Conservation (phyloP, 1,284 basidiomycete species). For the Volvariella surrecta region DNA sequence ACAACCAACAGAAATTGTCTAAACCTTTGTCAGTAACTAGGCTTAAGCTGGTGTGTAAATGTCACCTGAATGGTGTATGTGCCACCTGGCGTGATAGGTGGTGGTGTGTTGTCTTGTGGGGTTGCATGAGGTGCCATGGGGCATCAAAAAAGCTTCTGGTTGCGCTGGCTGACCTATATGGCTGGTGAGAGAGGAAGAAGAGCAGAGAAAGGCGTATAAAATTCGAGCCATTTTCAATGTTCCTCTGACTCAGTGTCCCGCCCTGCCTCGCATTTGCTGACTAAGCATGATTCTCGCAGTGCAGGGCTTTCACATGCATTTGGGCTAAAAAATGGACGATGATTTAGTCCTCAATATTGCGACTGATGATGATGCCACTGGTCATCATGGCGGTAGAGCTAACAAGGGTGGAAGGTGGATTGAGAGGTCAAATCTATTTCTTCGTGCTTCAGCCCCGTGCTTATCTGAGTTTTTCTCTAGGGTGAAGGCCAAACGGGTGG, state of each 20-base stretch:
- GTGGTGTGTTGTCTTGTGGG: conserved; percentile 31
- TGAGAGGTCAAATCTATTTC: conserved; percentile 56
- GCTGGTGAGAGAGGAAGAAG: background rate
- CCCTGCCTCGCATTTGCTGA: conserved; percentile 3
- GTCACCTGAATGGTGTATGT: conserved; percentile 66
- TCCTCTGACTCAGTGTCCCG: conserved; percentile 4
- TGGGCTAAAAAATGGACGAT: conserved; percentile 46
- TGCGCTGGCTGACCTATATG: too few species aligned
- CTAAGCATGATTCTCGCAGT: conserved; percentile 7
- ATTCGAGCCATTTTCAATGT: too few species aligned
- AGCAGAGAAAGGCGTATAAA: too few species aligned
- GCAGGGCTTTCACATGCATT: background rate
- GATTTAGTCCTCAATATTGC: conserved; percentile 63
- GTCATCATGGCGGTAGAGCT: conserved; percentile 12
- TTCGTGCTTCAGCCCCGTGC: conserved; percentile 9
- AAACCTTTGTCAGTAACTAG: conserved; percentile 15
- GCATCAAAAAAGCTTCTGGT: too few species aligned
- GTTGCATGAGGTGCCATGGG: conserved; percentile 28
- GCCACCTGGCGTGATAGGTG: conserved; percentile 64
- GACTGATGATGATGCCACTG: conserved; percentile 27
- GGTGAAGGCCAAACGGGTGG: conserved; percentile 59
- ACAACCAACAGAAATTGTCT: conserved; percentile 88
- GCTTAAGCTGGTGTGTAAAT: conserved; percentile 14
- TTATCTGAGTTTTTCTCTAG: conserved; percentile 26
- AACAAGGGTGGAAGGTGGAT: conserved; percentile 81